phyloP scores from a whole-genome alignment of 352 stramenopile genomes.

The Phytophthora quininea region DNA sequence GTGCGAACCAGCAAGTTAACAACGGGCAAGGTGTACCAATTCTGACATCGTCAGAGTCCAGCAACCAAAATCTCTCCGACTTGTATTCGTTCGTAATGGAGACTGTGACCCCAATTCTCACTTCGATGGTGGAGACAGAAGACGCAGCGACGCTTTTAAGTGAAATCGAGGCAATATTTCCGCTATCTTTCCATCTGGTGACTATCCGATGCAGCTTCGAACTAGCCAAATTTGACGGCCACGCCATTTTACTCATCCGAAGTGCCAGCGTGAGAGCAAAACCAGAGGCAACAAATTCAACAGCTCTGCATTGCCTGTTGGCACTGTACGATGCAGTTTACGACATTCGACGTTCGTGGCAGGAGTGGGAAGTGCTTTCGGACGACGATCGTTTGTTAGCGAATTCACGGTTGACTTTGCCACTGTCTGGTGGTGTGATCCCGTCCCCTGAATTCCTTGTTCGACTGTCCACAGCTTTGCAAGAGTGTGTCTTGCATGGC shows the following conservation, averaged over 20 bases:
- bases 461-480: constrained; percentile 30
- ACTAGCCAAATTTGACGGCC: constrained; percentile 17
- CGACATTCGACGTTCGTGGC: constrained; percentile 23
- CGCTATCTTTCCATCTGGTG: constrained; percentile 41
- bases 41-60: constrained; percentile 5
- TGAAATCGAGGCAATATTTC: constrained; percentile 21
- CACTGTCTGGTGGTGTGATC: constrained; percentile 12
- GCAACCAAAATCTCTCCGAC: constrained; percentile 21
- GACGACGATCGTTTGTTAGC: constrained; percentile 17
- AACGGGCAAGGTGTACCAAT: constrained; percentile 3
- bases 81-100: constrained; percentile 49
- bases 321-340: constrained; percentile 36
- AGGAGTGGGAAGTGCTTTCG: constrained; percentile 16
- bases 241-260: constrained; percentile 28
- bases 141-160: background rate
- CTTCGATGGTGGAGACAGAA: constrained; percentile 6
- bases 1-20: constrained; percentile 7
- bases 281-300: background rate
- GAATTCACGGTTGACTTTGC: background rate
- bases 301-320: constrained; percentile 29
- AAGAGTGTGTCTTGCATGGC: constrained; percentile 29
- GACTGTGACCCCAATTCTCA: constrained; percentile 33
- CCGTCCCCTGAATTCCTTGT: constrained; percentile 12
- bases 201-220: constrained; percentile 35
- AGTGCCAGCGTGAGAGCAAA: constrained; percentile 25